phyloP scores from a whole-genome alignment of 164 flowering plant species.

The Magnolia kwangsiensis region DNA sequence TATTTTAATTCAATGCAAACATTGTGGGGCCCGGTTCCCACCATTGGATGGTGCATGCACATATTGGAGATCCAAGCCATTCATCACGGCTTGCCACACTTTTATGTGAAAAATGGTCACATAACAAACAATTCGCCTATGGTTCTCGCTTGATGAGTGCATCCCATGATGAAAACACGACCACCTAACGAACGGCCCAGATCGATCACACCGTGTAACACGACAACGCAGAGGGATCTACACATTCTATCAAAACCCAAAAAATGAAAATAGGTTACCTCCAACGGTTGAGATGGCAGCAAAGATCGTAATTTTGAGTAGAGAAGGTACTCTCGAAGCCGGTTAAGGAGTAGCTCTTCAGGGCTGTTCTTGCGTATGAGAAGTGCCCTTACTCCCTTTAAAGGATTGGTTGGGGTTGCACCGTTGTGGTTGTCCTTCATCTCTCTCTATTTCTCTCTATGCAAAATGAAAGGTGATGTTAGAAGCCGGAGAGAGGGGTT shows the following conservation, averaged over 20 bases:
- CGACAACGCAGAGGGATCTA: too few relatives aligned
- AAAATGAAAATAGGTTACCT: background rate
- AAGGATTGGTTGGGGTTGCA: background rate
- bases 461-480: background rate
- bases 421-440: slow-evolving; percentile 9
- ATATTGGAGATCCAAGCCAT: too few relatives aligned
- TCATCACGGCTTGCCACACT: background rate
- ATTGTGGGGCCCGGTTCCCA: too few relatives aligned
- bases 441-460: background rate
- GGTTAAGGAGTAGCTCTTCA: slow-evolving; percentile 2
- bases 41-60: too few relatives aligned
- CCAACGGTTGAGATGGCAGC: slow-evolving; percentile 4
- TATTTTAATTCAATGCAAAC: too few relatives aligned
- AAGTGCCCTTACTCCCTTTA: background rate
- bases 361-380: slow-evolving; percentile 10
- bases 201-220: too few relatives aligned
- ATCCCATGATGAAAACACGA: background rate
- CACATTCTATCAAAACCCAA: background rate
- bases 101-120: too few relatives aligned
- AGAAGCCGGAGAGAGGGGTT: background rate
- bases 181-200: background rate
- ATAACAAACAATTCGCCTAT: background rate
- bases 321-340: slow-evolving; percentile 13
- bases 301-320: slow-evolving; percentile 15
- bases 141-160: background rate